Evolutionary conservation across 148 eudicot species (phyloP).

Genomic region (Rhododendron ovatum): DNA sequence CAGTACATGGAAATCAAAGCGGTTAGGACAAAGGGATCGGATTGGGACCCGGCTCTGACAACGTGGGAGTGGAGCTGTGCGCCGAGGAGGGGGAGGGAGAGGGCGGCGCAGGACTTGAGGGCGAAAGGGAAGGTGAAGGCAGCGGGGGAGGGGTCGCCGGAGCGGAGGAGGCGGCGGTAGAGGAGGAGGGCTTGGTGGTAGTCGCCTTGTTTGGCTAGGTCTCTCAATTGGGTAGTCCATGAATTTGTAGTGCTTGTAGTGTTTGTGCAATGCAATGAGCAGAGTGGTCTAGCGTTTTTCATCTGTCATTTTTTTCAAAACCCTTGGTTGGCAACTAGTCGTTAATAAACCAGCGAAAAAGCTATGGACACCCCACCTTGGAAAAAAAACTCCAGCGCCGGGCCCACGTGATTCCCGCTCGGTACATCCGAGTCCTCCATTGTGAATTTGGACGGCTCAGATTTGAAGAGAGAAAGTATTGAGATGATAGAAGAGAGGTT

Average conservation of each 20-base stretch:
- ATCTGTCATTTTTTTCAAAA: not conserved
- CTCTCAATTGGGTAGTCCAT: constrained; percentile 60
- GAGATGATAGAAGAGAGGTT: no score
- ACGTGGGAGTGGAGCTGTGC: constrained; percentile 70
- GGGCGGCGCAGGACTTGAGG: constrained; percentile 60
- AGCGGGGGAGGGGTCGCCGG: constrained; percentile 40
- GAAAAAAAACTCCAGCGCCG: no score
- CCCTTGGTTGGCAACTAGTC: not conserved
- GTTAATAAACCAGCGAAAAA: no score
- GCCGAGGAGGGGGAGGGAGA: constrained; percentile 44
- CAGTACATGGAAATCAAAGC: constrained; percentile 60
- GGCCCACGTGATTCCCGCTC: accelerated
- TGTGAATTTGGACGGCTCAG: accelerated
- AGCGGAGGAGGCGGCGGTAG: constrained; percentile 58
- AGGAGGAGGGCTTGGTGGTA: constrained; percentile 43
- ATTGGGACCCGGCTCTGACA: constrained; percentile 41
- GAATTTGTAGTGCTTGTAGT: not conserved
- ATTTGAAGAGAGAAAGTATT: no score
- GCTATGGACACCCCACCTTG: no score
- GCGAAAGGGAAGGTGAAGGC: constrained; percentile 70
- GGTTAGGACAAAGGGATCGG: constrained; percentile 59
- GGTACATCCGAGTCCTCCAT: accelerated
- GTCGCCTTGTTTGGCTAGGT: constrained; percentile 44
- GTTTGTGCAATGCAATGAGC: not conserved
- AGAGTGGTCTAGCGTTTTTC: not conserved